Conservation (phyloP, 345 rosid species). For the Lepidium didymum region DNA sequence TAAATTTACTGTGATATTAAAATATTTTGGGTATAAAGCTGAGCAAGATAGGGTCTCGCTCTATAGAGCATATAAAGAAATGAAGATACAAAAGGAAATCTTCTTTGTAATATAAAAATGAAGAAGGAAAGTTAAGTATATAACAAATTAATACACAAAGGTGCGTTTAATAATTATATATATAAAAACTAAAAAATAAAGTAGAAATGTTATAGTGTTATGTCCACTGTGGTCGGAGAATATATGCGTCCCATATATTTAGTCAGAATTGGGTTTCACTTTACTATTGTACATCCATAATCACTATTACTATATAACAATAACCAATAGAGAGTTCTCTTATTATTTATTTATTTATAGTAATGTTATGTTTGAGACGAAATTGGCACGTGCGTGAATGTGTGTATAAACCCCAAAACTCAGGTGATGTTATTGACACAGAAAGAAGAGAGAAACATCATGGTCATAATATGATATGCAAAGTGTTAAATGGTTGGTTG, state of each 20-base stretch:
- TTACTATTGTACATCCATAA: not conserved
- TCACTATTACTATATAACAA: not conserved
- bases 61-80: not conserved
- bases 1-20: not conserved
- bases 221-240: constrained; percentile 32
- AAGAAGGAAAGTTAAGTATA: not conserved
- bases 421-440: constrained; percentile 15
- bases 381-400: constrained; percentile 6
- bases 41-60: constrained; percentile 1
- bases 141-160: not conserved
- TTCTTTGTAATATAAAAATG: constrained; percentile 5
- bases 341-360: not conserved
- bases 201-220: constrained; percentile 5
- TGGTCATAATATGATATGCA: constrained; percentile 20
- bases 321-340: not conserved
- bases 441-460: constrained; percentile 20
- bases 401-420: constrained; percentile 12
- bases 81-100: constrained; percentile 8
- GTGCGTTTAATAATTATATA: not conserved
- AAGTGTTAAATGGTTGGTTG: constrained; percentile 23
- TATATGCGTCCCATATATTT: constrained; percentile 16
- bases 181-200: not conserved
- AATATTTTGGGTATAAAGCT: not conserved
- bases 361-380: not conserved
- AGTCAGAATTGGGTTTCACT: constrained; percentile 9